Evolutionary conservation across 1,284 basidiomycete genomes (phyloP).

Genomic region (Boletellus dicymbophilus): DNA sequence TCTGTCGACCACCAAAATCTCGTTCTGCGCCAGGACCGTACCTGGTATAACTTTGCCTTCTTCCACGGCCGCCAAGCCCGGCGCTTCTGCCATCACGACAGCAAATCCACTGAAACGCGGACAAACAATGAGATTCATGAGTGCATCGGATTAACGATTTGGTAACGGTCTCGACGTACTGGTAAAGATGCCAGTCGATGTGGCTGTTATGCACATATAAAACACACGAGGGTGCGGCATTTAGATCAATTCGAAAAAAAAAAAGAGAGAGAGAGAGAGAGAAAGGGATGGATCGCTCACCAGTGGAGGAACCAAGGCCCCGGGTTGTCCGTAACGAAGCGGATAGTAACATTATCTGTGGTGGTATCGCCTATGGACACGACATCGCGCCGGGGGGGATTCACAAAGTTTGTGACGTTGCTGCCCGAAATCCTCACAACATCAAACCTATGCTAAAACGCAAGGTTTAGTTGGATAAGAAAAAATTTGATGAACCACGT

Average conservation of each 20-base stretch:
- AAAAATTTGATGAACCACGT: constrained; percentile 8
- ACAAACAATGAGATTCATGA: not conserved
- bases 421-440: constrained; percentile 16
- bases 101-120: not conserved
- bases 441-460: constrained; percentile 13
- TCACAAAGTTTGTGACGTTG: constrained; percentile 11
- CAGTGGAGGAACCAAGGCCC: constrained; percentile 47
- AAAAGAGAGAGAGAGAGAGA: too few relatives aligned
- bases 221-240: too few relatives aligned
- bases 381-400: constrained; percentile 15
- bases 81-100: constrained; percentile 3
- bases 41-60: not conserved
- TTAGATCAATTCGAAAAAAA: too few relatives aligned
- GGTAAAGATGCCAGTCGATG: constrained; percentile 41
- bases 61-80: not conserved
- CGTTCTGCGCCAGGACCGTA: too few relatives aligned
- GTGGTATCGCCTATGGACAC: constrained; percentile 8
- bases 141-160: too few relatives aligned
- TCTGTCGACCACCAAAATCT: not conserved
- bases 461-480: not conserved
- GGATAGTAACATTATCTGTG: constrained; percentile 39
- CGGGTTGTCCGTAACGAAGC: constrained; percentile 43
- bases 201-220: constrained; percentile 25
- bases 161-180: constrained; percentile 25
- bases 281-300: too few relatives aligned